Conservation (phyloP, 2,329 filamentous ascomycete species). For the Colletotrichum costaricense region DNA sequence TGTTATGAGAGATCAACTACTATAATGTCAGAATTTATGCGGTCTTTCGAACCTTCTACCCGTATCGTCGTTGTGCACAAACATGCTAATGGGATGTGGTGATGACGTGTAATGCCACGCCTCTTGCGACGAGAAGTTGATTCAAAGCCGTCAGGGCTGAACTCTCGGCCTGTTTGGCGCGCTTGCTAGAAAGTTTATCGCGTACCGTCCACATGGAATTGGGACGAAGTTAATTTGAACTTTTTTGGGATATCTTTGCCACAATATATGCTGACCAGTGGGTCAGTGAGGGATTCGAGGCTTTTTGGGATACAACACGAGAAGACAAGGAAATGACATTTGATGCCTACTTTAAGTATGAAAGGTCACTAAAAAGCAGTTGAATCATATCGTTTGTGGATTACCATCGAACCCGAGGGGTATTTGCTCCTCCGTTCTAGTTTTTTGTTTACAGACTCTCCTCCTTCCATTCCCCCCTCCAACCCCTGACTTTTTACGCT, state of each 20-base stretch:
- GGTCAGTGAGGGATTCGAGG: too few species aligned
- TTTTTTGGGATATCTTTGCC: background rate
- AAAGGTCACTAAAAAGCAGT: background rate
- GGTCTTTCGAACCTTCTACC: background rate
- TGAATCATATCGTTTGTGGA: background rate
- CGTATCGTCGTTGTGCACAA: background rate
- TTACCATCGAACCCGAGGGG: constrained; percentile 7
- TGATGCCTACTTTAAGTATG: background rate
- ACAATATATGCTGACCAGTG: too few species aligned
- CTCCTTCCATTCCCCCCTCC: background rate
- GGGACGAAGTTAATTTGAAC: background rate
- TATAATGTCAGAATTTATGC: constrained; percentile 35
- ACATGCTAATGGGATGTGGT: background rate
- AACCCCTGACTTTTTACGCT: too few species aligned
- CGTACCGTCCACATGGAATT: background rate
- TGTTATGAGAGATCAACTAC: constrained; percentile 33
- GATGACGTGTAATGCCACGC: background rate
- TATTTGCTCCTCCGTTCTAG: constrained; percentile 15
- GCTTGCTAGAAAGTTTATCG: background rate
- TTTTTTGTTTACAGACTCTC: background rate
- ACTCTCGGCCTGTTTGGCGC: background rate
- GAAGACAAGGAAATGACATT: background rate
- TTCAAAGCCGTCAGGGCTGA: background rate
- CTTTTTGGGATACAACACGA: too few species aligned
- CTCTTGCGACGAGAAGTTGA: background rate